phyloP scores from a whole-genome alignment of 768 basidiomycete species.

The Mycena filopes region DNA sequence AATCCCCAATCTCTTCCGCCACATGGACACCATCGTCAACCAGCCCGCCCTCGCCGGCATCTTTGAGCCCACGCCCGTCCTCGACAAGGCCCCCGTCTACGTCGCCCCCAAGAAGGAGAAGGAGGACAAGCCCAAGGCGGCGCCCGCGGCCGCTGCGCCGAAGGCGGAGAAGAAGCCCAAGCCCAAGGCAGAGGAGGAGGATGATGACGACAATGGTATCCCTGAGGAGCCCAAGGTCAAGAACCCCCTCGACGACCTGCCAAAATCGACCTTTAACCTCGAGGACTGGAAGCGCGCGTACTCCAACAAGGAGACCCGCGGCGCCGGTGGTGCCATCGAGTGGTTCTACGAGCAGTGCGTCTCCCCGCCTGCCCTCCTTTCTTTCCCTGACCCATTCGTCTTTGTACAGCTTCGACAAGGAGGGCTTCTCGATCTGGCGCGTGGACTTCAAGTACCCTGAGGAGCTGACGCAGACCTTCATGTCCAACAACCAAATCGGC shows the following conservation, averaged over 20 bases:
- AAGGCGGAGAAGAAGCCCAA: constrained; percentile 75
- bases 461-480: constrained; percentile 92
- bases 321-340: constrained; percentile 82
- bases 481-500: constrained; percentile 93
- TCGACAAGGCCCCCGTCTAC: constrained; percentile 78
- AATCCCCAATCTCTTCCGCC: constrained; percentile 83
- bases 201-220: constrained; percentile 82
- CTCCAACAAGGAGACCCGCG: constrained; percentile 97
- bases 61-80: constrained; percentile 68
- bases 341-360: constrained; percentile 97
- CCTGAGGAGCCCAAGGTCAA: constrained; percentile 89
- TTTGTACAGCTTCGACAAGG: constrained; percentile 79
- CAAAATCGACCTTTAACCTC: constrained; percentile 88
- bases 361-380: not conserved
- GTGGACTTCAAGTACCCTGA: constrained; percentile 98
- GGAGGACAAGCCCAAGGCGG: constrained; percentile 49
- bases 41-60: constrained; percentile 79
- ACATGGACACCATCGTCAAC: constrained; percentile 88
- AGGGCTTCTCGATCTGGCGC: constrained; percentile 91
- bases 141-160: constrained; percentile 63
- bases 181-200: constrained; percentile 61
- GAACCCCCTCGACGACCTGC: constrained; percentile 94
- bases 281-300: constrained; percentile 99
- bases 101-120: constrained; percentile 82
- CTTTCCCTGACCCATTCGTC: constrained; percentile 1